A percentile compares a stretch with the other conserved stretches of the same genome.
Evolutionary conservation across 345 rosid genomes (phyloP).

Genomic region (Pugionium cornutum): DNA sequence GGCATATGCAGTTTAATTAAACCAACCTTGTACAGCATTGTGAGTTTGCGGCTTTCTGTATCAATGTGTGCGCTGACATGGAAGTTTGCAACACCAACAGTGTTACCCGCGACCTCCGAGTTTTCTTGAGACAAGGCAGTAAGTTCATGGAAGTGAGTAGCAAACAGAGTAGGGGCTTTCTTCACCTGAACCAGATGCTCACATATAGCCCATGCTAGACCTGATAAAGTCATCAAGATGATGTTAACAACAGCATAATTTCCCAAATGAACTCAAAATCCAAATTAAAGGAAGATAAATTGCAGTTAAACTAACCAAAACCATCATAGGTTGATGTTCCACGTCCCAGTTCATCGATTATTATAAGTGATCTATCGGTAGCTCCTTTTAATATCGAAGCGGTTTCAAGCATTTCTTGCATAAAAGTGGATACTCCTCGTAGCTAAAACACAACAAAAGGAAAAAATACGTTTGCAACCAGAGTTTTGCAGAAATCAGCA

Average conservation of each 20-base stretch:
- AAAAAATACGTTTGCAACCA: neutral
- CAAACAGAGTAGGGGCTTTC: constrained; percentile 90
- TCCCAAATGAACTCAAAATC: neutral
- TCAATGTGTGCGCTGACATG: constrained; percentile 98
- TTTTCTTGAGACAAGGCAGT: constrained; percentile 81
- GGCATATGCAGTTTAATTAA: constrained; percentile 11
- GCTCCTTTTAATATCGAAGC: constrained; percentile 98
- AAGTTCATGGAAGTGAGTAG: constrained; percentile 97
- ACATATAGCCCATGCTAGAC: constrained; percentile 99
- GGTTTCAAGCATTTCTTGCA: constrained; percentile 99
- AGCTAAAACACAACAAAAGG: constrained; percentile 46
- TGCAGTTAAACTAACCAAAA: constrained; percentile 63
- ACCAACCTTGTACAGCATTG: constrained; percentile 92
- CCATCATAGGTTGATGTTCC: constrained; percentile 99
- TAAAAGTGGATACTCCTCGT: constrained; percentile 96
- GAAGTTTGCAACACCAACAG: constrained; percentile 80
- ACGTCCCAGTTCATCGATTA: constrained; percentile 95
- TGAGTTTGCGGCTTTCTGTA: constrained; percentile 74
- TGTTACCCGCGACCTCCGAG: constrained; percentile 45
- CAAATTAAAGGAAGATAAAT: neutral
- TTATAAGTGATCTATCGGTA: constrained; percentile 77
- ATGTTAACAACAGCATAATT: constrained; percentile 2
- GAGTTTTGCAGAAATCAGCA: constrained; percentile 10
- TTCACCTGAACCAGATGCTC: constrained; percentile 89
- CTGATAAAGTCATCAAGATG: constrained; percentile 45